phyloP scores from a whole-genome alignment of 2,329 filamentous ascomycete species.

The Xylaria sp. region DNA sequence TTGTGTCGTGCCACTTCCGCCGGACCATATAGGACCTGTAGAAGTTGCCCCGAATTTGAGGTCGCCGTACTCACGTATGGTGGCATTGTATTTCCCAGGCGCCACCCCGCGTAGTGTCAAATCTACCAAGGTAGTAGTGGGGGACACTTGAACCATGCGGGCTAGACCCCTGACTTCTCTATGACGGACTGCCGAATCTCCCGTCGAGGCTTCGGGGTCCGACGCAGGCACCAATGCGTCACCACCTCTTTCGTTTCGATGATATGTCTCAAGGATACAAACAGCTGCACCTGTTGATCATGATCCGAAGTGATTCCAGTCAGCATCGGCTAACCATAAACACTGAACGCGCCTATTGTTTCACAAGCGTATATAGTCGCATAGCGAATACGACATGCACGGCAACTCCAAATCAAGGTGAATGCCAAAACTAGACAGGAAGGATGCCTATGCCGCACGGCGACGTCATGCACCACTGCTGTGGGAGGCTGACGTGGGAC shows the following conservation, averaged over 20 bases:
- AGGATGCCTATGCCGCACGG: conserved; percentile 30
- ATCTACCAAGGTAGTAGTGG: conserved; percentile 84
- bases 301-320: conserved; percentile 37
- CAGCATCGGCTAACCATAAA: conserved; percentile 39
- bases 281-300: conserved; percentile 76
- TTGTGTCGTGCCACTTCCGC: conserved; percentile 55
- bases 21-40: conserved; percentile 83
- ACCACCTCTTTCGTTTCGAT: conserved; percentile 66
- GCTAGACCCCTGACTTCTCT: conserved; percentile 83
- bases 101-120: conserved; percentile 85
- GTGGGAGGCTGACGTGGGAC: conserved; percentile 17
- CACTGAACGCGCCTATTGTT: conserved; percentile 26
- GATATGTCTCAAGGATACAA: conserved; percentile 89
- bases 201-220: conserved; percentile 50
- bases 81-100: conserved; percentile 84
- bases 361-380: conserved; percentile 22
- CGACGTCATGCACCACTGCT: conserved; percentile 28
- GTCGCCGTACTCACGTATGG: conserved; percentile 86
- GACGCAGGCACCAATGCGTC: conserved; percentile 51
- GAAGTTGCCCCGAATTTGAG: conserved; percentile 85
- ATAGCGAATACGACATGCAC: conserved; percentile 12
- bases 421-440: conserved; percentile 13
- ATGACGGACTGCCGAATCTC: conserved; percentile 50
- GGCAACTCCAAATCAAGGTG: conserved; percentile 18
- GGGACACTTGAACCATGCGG: conserved; percentile 90